A percentile compares a stretch with the other conserved stretches of the same genome.
phyloP scores from a whole-genome alignment of 2,329 filamentous ascomycete species.

The Alternaria panax region DNA sequence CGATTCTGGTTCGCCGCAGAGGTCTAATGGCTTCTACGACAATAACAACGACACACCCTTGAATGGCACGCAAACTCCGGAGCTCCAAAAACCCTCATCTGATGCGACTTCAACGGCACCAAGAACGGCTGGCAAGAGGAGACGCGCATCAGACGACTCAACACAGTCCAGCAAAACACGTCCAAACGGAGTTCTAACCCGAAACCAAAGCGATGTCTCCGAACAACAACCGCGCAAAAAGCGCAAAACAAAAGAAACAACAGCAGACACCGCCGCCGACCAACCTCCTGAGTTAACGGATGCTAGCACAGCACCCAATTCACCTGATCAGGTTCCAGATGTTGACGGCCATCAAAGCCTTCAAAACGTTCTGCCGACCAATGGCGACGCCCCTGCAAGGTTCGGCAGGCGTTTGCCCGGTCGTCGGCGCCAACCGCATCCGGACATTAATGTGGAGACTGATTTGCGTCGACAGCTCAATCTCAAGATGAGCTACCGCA shows the following conservation, averaged over 20 bases:
- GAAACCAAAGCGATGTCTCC: conserved; percentile 46
- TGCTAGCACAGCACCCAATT: conserved; percentile 45
- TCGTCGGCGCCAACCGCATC: conserved; percentile 57
- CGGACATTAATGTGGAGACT: conserved; percentile 55
- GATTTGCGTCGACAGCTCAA: conserved; percentile 67
- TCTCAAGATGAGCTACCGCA: conserved; percentile 70
- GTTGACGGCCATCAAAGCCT: conserved; percentile 42
- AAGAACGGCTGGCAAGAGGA: conserved; percentile 39
- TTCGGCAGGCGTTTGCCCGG: conserved; percentile 50
- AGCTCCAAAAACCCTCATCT: conserved; percentile 29
- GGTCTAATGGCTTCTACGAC: conserved; percentile 39
- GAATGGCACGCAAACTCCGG: conserved; percentile 38
- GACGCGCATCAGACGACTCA: conserved; percentile 45
- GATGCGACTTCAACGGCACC: conserved; percentile 28
- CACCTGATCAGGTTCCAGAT: conserved; percentile 47
- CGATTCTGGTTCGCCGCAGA: conserved; percentile 47
- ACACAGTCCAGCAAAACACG: conserved; percentile 42
- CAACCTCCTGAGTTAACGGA: conserved; percentile 48
- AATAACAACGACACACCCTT: conserved; percentile 42
- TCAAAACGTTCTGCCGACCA: conserved; percentile 45
- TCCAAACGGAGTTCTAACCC: conserved; percentile 45
- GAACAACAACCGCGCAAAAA: conserved; percentile 48
- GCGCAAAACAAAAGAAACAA: conserved; percentile 41
- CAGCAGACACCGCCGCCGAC: conserved; percentile 37
- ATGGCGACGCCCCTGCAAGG: conserved; percentile 48